A percentile compares a stretch with the other conserved stretches of the same genome.
phyloP scores from a whole-genome alignment of 2,329 filamentous ascomycete genomes.

The Ilyonectria robusta region DNA sequence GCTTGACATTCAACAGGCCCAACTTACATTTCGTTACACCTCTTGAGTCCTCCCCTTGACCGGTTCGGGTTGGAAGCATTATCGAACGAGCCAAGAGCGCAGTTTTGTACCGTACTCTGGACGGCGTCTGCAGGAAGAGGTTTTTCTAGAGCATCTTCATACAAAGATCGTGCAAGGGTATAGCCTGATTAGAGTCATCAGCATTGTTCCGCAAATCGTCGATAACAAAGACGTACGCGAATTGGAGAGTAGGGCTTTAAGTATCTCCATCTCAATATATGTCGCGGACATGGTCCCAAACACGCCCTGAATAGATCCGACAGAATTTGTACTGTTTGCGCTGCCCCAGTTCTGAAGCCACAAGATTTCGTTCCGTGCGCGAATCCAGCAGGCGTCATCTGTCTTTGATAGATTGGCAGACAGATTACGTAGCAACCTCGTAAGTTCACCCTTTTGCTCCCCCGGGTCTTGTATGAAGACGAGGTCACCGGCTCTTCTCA shows the following conservation, averaged over 20 bases:
- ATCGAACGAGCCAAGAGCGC: slow-evolving; percentile 81
- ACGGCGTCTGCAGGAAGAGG: slow-evolving; percentile 66
- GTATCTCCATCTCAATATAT: slow-evolving; percentile 78
- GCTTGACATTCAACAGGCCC: too few species aligned
- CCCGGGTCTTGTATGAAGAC: slow-evolving; percentile 73
- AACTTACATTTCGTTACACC: slow-evolving; percentile 80
- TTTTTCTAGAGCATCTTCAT: slow-evolving; percentile 65
- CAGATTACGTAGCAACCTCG: slow-evolving; percentile 71
- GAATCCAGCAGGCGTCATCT: slow-evolving; percentile 76
- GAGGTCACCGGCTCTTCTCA: slow-evolving; percentile 73
- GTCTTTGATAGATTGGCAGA: slow-evolving; percentile 65
- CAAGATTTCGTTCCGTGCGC: slow-evolving; percentile 73
- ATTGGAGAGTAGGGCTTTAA: slow-evolving; percentile 76
- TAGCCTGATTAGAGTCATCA: slow-evolving; percentile 64
- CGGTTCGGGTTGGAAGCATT: slow-evolving; percentile 87
- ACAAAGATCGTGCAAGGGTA: slow-evolving; percentile 73
- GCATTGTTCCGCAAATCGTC: neutral
- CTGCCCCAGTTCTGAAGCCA: slow-evolving; percentile 83
- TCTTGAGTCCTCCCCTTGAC: slow-evolving; percentile 82
- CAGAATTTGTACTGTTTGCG: slow-evolving; percentile 48
- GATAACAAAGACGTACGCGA: slow-evolving; percentile 64
- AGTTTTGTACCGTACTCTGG: slow-evolving; percentile 72
- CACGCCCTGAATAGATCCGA: slow-evolving; percentile 70
- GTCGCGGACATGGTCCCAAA: slow-evolving; percentile 73
- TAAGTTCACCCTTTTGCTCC: slow-evolving; percentile 74